Evolutionary conservation across 148 eudicot genomes (phyloP).

Genomic region (Fagopyrum tataricum): DNA sequence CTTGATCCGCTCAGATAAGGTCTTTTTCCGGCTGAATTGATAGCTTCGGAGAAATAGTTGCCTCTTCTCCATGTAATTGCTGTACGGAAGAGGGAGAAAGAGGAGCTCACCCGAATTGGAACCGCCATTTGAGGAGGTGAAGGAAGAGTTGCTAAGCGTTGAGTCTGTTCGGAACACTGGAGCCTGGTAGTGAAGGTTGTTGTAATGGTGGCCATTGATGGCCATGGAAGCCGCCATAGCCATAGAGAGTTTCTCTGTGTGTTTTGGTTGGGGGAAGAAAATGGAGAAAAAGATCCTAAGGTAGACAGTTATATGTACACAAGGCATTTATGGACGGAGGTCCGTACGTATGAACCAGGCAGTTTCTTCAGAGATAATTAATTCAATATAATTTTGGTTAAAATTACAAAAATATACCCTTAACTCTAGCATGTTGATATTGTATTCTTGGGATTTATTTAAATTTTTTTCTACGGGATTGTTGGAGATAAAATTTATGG

Average conservation of each 20-base stretch:
- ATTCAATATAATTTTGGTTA: not conserved
- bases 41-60: constrained; percentile 81
- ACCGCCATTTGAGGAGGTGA: not conserved
- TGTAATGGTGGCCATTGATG: not conserved
- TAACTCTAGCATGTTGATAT: too few relatives aligned
- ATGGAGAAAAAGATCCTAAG: not conserved
- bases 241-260: not conserved
- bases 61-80: constrained; percentile 52
- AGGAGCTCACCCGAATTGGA: not conserved
- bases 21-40: constrained; percentile 69
- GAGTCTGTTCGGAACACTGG: constrained; percentile 32
- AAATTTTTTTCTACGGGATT: too few relatives aligned
- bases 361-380: constrained; percentile 5
- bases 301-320: not conserved
- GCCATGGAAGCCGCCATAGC: constrained; percentile 10
- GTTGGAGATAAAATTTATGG: too few relatives aligned
- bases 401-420: too few relatives aligned
- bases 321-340: constrained; percentile 4
- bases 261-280: constrained; percentile 4
- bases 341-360: constrained; percentile 2
- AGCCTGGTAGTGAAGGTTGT: constrained; percentile 10
- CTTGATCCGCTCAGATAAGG: constrained; percentile 34
- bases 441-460: too few relatives aligned
- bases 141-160: constrained; percentile 8
- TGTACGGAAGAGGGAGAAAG: constrained; percentile 5